Conservation (phyloP, 2,329 filamentous ascomycete species). For the Cercospora zeina region DNA sequence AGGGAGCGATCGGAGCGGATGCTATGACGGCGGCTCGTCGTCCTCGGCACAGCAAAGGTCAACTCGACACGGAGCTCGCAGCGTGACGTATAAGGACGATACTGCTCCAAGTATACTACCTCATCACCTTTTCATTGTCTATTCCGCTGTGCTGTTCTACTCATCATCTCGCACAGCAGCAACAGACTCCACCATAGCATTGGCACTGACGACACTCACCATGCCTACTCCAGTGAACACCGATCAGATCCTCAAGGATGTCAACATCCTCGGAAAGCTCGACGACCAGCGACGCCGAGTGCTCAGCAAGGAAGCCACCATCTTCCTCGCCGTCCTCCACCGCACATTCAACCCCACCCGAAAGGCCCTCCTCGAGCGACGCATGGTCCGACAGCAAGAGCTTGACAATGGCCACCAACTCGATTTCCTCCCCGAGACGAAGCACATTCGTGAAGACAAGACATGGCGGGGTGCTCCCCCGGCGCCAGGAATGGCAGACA, state of each 20-base stretch:
- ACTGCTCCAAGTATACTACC: slow-evolving; percentile 17
- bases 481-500: slow-evolving; percentile 87
- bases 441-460: slow-evolving; percentile 88
- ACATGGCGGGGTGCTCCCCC: slow-evolving; percentile 91
- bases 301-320: slow-evolving; percentile 82
- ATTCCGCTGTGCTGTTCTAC: slow-evolving; percentile 5
- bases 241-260: slow-evolving; percentile 80
- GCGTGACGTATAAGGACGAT: slow-evolving; percentile 31
- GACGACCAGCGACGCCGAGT: slow-evolving; percentile 83
- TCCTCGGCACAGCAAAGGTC: slow-evolving; percentile 24
- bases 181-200: background rate
- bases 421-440: slow-evolving; percentile 95
- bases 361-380: slow-evolving; percentile 84
- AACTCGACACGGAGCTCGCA: slow-evolving; percentile 22
- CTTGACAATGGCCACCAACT: slow-evolving; percentile 85
- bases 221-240: slow-evolving; percentile 36
- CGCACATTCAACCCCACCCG: slow-evolving; percentile 88
- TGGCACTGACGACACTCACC: slow-evolving; percentile 16
- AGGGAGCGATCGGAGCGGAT: slow-evolving; percentile 24
- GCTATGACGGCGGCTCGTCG: slow-evolving; percentile 25
- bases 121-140: slow-evolving; percentile 17
- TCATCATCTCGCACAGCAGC: background rate
- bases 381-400: slow-evolving; percentile 83
- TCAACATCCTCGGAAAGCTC: slow-evolving; percentile 78
- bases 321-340: slow-evolving; percentile 92